These are phyloP conservation scores for Dendrobium chrysotoxum DNA, from an alignment of 106 monocot genomes.

Conservation along the genomic window DNA sequence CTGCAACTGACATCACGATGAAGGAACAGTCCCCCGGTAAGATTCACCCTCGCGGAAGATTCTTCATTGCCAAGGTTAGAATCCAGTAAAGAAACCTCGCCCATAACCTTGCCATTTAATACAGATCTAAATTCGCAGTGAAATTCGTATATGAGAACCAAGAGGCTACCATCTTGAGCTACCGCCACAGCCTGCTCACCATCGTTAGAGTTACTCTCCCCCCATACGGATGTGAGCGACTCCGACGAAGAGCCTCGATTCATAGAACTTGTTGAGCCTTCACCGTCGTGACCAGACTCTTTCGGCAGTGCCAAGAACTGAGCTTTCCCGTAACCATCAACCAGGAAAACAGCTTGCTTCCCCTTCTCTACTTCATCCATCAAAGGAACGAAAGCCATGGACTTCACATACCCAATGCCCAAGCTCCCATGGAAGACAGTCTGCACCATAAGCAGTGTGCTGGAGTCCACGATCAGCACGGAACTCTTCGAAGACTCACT, in stretches of 20 bases:
- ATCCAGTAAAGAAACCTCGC: constrained; percentile 34
- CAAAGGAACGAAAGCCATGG: constrained; percentile 24
- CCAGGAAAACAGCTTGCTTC: constrained; percentile 25
- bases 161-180: constrained; percentile 28
- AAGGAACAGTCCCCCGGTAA: constrained; percentile 52
- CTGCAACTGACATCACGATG: neutral
- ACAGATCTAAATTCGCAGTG: constrained; percentile 50
- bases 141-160: constrained; percentile 36
- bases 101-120: constrained; percentile 24
- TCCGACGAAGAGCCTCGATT: constrained; percentile 23
- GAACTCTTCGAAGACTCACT: constrained; percentile 18
- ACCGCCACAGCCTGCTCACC: constrained; percentile 20
- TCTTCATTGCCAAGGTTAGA: constrained; percentile 24
- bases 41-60: constrained; percentile 6
- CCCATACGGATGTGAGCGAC: constrained; percentile 1
- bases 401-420: constrained; percentile 30
- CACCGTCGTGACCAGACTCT: constrained; percentile 23
- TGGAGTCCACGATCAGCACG: constrained; percentile 61
- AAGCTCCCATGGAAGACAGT: constrained; percentile 44
- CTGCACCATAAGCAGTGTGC: constrained; percentile 35
- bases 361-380: constrained; percentile 15
- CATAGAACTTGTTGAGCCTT: constrained; percentile 3
- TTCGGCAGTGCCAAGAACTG: constrained; percentile 26
- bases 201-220: constrained; percentile 15
- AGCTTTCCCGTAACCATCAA: constrained; percentile 42